Base-by-base conservation (phyloP, 768 basidiomycete genomes). In the Suillus plorans region DNA sequence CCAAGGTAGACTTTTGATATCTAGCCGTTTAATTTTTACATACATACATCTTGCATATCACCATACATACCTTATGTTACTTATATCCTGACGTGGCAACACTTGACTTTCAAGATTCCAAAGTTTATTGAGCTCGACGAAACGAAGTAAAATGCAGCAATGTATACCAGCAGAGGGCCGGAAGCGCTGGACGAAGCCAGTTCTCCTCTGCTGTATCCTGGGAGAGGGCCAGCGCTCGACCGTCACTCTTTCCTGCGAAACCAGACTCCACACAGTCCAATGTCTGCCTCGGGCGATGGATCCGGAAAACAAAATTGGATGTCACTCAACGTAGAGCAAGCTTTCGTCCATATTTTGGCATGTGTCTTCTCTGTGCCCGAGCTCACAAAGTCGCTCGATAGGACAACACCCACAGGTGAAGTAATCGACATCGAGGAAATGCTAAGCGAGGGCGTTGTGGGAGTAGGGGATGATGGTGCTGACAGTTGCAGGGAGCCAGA, bases 251-350 rank as follows among this genome's bases (percentile, higher is more conserved):
- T 77, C 25, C 74, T 68, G 49, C 69, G 67, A 28, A 75, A 75
- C 74, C 74, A 75, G 39, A 75, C 64, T 39, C 76, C 74, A 53
- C 75, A 75, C 25, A 75, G 63, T 8, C 72, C 76, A 42, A 74
- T 62, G 22, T 75, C 75, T 31, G 58, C 59, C 1, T 77, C 74
- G 6, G 61, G 53, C 61, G 66, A 65, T 55, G 74, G 68, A 28
- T 68, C 69, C 28, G 76, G 72, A 69, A 77, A 75, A 53, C 69
- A 69, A 36, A 75, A 75, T n/a, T 71, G 76, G 20, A 75, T 68
- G 44, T 75, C 71, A 13, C 59, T 64, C 37, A 75, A 22, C 4
- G 74, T 70, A 1, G 74, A 70, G 58, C 74, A 75, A 9, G 66
- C 53, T 2, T 64, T 71, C 31, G 76, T 77, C 74, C 74, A 75